A percentile compares a stretch with the other conserved stretches of the same genome.
Evolutionary conservation across 2,329 filamentous ascomycete genomes (phyloP).

Genomic region (Neoscytalidium dimidiatum): DNA sequence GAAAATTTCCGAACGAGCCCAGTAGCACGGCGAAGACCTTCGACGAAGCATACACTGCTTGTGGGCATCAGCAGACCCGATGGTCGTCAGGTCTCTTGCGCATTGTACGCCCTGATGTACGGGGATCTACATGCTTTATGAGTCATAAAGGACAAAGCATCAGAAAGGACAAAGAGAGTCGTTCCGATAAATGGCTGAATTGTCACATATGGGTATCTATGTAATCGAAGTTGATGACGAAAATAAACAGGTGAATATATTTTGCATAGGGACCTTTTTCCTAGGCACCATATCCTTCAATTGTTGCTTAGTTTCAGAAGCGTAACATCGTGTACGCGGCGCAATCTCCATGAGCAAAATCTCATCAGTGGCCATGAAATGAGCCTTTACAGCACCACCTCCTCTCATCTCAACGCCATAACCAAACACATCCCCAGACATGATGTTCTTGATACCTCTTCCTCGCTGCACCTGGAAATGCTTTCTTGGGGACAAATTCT

Average conservation of each 20-base stretch:
- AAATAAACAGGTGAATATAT: neutral
- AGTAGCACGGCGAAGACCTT: too few relatives aligned
- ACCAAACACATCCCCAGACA: constrained; percentile 10
- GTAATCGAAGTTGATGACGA: neutral
- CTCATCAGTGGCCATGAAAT: neutral
- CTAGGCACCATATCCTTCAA: constrained; percentile 1
- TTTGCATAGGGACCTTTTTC: neutral
- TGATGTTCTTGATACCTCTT: neutral
- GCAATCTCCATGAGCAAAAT: neutral
- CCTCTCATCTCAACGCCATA: constrained; percentile 2
- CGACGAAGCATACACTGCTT: too few relatives aligned
- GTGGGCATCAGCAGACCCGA: too few relatives aligned
- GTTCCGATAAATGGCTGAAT: constrained; percentile 1
- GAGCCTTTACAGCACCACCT: neutral
- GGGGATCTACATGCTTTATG: too few relatives aligned
- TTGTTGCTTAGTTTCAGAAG: constrained; percentile 10
- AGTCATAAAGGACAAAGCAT: neutral
- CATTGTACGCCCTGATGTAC: too few relatives aligned
- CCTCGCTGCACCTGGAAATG: neutral
- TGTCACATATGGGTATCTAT: constrained; percentile 15
- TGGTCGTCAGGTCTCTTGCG: too few relatives aligned
- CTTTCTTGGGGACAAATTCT: neutral
- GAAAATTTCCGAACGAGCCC: too few relatives aligned
- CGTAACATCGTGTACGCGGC: neutral
- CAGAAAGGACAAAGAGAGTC: neutral